These are phyloP conservation scores for Persicaria tinctoria DNA, from an alignment of 148 eudicot species.

Conservation along the genomic window DNA sequence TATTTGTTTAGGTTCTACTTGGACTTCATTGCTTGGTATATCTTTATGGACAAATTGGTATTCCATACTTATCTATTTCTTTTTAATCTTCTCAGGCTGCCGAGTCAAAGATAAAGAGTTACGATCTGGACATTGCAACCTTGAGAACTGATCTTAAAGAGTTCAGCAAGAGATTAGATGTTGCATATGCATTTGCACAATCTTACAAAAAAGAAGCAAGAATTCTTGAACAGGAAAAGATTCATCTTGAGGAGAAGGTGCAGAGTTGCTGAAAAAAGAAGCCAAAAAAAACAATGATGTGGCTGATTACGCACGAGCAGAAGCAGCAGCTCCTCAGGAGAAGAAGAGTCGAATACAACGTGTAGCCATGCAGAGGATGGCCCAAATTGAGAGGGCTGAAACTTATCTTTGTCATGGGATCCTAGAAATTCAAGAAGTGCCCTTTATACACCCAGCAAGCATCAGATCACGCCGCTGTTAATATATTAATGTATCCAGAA, in stretches of 20 bases:
- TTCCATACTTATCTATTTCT: background rate
- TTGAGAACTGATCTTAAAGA: conserved; percentile 50
- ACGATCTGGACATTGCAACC: conserved; percentile 40
- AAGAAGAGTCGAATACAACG: conserved; percentile 61
- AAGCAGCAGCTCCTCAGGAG: conserved; percentile 67
- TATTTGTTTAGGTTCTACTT: background rate
- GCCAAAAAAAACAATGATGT: conserved; percentile 75
- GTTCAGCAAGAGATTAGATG: conserved; percentile 50
- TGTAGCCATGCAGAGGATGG: conserved; percentile 62
- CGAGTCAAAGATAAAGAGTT: conserved; percentile 61
- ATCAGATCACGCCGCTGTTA: too few species aligned
- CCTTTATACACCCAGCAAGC: too few species aligned
- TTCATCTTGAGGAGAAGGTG: conserved; percentile 79
- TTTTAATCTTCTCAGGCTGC: conserved; percentile 48
- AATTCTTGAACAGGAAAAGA: conserved; percentile 72
- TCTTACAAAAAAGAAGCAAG: conserved; percentile 74
- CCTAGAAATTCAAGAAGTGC: too few species aligned
- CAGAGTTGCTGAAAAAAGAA: conserved; percentile 71
- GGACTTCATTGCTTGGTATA: background rate
- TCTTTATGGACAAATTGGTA: background rate
- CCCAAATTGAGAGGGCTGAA: conserved; percentile 74
- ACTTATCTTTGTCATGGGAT: background rate
- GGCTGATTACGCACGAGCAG: conserved; percentile 77
- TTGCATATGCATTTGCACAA: conserved; percentile 48
- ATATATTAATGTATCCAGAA: background rate